Conservation (phyloP, 202 grass and related monocot genomes). For the Carex sylvatica region DNA sequence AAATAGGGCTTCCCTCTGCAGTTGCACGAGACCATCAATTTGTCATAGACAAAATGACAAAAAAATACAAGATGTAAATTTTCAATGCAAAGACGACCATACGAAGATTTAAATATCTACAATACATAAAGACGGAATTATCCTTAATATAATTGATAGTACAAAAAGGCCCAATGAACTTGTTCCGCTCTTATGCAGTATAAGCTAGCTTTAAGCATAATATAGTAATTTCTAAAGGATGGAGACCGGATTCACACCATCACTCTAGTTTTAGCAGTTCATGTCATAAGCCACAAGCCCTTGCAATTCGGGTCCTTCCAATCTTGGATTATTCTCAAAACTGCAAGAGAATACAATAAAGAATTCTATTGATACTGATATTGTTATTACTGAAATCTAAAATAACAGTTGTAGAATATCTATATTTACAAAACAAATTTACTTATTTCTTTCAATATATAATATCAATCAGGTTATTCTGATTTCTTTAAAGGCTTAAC, state of each 20-base stretch:
- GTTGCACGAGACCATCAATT: not conserved
- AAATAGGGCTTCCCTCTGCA: not conserved
- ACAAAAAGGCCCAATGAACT: constrained; percentile 21
- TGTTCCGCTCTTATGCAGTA: constrained; percentile 2
- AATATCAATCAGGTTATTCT: not conserved
- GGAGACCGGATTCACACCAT: not conserved
- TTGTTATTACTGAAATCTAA: not conserved
- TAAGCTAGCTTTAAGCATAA: constrained; percentile 21
- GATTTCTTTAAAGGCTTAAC: not conserved
- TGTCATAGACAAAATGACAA: not conserved
- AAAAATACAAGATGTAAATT: not conserved
- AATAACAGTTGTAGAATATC: not conserved
- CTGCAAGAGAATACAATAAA: constrained; percentile 27
- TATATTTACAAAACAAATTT: not conserved
- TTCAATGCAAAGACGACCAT: not conserved
- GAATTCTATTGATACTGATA: not conserved
- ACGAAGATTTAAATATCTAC: constrained; percentile 8
- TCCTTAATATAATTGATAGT: constrained; percentile 12
- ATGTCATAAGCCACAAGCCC: constrained; percentile 60
- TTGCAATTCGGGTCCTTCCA: constrained; percentile 65
- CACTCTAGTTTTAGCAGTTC: constrained; percentile 41
- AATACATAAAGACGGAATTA: not conserved
- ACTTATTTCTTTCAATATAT: not conserved
- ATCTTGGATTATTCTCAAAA: constrained; percentile 60
- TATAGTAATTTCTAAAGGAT: constrained; percentile 14